Evolutionary conservation across 23 red algal species (phyloP), one percentile per base, ranked within the genome.

Genomic region (Gracilaria domingensis): DNA sequence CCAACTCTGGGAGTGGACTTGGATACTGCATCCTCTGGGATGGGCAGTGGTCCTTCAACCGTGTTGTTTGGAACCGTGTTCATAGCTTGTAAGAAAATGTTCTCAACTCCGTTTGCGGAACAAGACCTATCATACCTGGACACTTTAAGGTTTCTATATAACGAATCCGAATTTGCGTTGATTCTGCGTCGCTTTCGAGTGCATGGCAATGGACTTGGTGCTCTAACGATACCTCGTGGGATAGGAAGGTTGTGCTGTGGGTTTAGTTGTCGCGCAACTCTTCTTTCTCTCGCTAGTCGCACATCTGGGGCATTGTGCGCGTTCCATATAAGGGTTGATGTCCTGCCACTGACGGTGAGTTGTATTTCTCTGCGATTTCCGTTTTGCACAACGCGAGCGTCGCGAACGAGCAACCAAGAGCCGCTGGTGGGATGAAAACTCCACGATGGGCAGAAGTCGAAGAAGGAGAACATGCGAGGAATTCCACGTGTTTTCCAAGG

Each of bases 361-460:
- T 74, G 7, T 49, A 58, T 70, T 40, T 60, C 33, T 45, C 48
- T 67, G 8, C 39, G 25, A 3, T 3, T 16, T 26, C 71, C 71
- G 8, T 9, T 37, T 57, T 38, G 24, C 29, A 26, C 33, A n/a
- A 89, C 33, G 24, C 60, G 33, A 20, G 49, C 53, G 45, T 89
- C 85, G 18, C 74, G 48, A 8, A 89, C 39, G 26, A 89, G 85
- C n/a, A 80, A 62, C 85, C 85, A 89, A 40, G 67, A 74, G 35
- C 30, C 13, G 44, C 16, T 42, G 28, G 18, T 47, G 13, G 83
- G 66, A 14, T 38, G 61, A 2, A 16, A 12, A 21, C 69, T 56
- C 83, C 83, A 87, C 35, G 65, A 87, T 12, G 83, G 83, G 38
- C 50, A 74, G 29, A 72, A 87, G 40, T 87, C 45, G 28, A 72